Conservation (phyloP, 176 grass and related monocot species). For the Musa acuminata region DNA sequence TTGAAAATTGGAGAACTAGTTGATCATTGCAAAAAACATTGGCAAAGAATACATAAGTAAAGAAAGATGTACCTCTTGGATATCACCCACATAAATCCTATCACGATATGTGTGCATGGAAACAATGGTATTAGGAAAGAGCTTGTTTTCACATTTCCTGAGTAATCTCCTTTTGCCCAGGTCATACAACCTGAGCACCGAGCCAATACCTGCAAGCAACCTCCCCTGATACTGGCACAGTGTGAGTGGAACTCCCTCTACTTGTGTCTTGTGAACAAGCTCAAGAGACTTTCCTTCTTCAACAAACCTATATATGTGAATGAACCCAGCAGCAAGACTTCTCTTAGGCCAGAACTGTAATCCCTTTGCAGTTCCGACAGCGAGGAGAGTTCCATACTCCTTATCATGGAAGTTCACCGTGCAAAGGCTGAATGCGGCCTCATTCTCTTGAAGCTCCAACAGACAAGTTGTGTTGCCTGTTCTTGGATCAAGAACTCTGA, state of each 20-base stretch:
- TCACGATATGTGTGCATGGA: slow-evolving; percentile 94
- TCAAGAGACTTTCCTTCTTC: slow-evolving; percentile 78
- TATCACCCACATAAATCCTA: slow-evolving; percentile 93
- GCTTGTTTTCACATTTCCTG: slow-evolving; percentile 95
- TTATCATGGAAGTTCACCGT: slow-evolving; percentile 99
- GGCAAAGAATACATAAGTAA: slow-evolving; percentile 4
- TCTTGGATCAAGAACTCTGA: slow-evolving; percentile 94
- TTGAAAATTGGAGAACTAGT: not conserved
- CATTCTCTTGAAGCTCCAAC: slow-evolving; percentile 85
- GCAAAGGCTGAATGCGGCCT: slow-evolving; percentile 85
- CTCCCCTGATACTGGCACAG: slow-evolving; percentile 88
- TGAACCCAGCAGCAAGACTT: slow-evolving; percentile 65
- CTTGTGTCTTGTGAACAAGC: slow-evolving; percentile 96
- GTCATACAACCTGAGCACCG: slow-evolving; percentile 85
- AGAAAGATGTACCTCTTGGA: slow-evolving; percentile 67
- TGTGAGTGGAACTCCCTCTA: slow-evolving; percentile 84
- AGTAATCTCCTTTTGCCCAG: slow-evolving; percentile 88
- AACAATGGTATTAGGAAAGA: slow-evolving; percentile 73
- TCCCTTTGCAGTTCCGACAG: slow-evolving; percentile 87
- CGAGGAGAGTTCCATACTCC: slow-evolving; percentile 79
- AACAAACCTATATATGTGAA: slow-evolving; percentile 99
- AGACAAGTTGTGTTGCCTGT: slow-evolving; percentile 76
- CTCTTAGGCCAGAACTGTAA: slow-evolving; percentile 87
- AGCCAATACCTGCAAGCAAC: slow-evolving; percentile 79
- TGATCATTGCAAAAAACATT: not conserved